Evolutionary conservation across 2,329 filamentous ascomycete species (phyloP).

Genomic region (Daldinia sp.): DNA sequence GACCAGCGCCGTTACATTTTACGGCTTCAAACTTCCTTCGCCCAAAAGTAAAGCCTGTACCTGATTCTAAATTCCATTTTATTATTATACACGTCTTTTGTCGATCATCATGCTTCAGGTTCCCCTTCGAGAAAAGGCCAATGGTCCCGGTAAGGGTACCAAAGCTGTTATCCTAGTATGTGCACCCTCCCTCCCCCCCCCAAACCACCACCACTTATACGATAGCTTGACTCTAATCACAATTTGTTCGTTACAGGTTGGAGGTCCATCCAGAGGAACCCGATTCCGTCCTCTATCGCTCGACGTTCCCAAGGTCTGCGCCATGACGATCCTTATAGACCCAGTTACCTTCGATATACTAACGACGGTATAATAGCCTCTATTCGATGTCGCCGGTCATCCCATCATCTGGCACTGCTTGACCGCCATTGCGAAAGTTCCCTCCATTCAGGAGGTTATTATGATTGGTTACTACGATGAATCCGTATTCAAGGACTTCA

Average conservation of each 20-base stretch:
- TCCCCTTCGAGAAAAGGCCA: conserved; percentile 60
- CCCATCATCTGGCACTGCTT: conserved; percentile 99
- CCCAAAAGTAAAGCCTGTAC: conserved; percentile 4
- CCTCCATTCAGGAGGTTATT: conserved; percentile 92
- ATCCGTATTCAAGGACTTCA: conserved; percentile 95
- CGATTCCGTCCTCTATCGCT: conserved; percentile 94
- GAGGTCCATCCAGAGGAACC: conserved; percentile 93
- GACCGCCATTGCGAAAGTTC: conserved; percentile 87
- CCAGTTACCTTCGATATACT: conserved; percentile 1
- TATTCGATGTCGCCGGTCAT: conserved; percentile 98
- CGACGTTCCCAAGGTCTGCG: conserved; percentile 87
- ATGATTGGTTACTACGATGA: conserved; percentile 99
- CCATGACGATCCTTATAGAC: neutral
- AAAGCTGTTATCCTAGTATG: conserved; percentile 94
- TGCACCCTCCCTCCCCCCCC: too few relatives aligned
- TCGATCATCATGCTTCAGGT: conserved; percentile 62
- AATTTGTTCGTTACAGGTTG: conserved; percentile 69
- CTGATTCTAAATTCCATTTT: conserved; percentile 1
- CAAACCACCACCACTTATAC: conserved; percentile 40
- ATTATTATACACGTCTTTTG: conserved; percentile 11
- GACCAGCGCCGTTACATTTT: neutral
- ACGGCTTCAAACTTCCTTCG: neutral
- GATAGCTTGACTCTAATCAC: conserved; percentile 40
- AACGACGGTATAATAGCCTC: conserved; percentile 67
- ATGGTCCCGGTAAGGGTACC: conserved; percentile 68